Base-by-base conservation (phyloP, 2,329 filamentous ascomycete genomes). In the Penicillium crustosum region DNA sequence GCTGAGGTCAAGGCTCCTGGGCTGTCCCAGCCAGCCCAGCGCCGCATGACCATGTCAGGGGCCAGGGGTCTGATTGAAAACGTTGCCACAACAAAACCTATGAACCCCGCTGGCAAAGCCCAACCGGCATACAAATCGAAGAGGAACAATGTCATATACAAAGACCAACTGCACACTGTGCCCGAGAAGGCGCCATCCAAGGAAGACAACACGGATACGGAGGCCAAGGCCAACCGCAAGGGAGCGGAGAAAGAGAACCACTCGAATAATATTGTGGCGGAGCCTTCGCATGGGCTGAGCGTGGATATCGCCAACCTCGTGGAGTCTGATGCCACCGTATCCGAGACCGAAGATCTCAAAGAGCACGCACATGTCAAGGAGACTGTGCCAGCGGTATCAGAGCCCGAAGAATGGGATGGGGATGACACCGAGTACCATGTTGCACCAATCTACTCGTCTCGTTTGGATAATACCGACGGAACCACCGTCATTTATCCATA, bases 371-470 rank as follows among this genome's bases (percentile, higher is more conserved):
- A 55, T 7, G 43, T 53, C 35, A 61, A 67, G 38, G 70, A 71
- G 15, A 61, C 65, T 12, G 47, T 63, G 13, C 66, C 66, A 10
- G 61, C 69, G 15, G 70, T 74, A 19, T 74, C 78, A 8, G 86
- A 88, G 63, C 75, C 82, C 0, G 88, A 91, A 65, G 89, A 92
- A 70, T 89, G 87, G 17, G 88, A 93, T 27, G 89, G 90, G 13
- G 90, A 92, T 61, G 86, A 85, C 59, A 85, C 86, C 51, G 84
- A 86, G n/a, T 85, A 87, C 66, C 89, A 89, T 58, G 93, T 89
- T 23, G 90, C 90, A 57, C 87, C 87, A 25, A 94, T 91, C 2
- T 87, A 90, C 39, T 87, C 89, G 65, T 92, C 90, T 12, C 86
- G 86, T 62, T 83, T 86, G 23, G 90, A 92, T 50, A 89, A 89